These are phyloP conservation scores for Sclerotinia glacialis DNA, from an alignment of 2,329 filamentous ascomycete genomes.

Conservation along the genomic window DNA sequence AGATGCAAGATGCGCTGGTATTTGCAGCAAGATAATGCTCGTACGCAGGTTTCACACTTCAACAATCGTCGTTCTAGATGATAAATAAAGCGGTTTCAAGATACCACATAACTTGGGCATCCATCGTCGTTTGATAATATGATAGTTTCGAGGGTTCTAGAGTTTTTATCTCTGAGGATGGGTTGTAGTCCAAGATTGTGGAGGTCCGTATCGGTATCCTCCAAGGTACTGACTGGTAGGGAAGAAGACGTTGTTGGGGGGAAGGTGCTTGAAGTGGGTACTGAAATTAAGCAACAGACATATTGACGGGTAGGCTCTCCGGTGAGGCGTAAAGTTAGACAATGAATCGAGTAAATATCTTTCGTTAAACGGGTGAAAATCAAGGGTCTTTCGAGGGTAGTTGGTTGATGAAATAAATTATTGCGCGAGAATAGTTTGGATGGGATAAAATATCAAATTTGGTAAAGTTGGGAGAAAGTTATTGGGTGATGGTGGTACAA, in stretches of 20 bases:
- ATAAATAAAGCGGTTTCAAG: slow-evolving; percentile 32
- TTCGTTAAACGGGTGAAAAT: too few relatives aligned
- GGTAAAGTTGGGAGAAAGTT: not conserved
- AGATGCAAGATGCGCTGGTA: slow-evolving; percentile 25
- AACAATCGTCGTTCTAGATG: slow-evolving; percentile 35
- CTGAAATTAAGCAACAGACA: slow-evolving; percentile 15
- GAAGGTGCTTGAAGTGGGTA: slow-evolving; percentile 11
- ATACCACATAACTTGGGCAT: slow-evolving; percentile 40
- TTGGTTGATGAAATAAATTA: not conserved
- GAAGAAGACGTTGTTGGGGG: slow-evolving; percentile 1
- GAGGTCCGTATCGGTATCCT: slow-evolving; percentile 7
- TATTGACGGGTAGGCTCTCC: slow-evolving; percentile 9
- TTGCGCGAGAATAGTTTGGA: not conserved
- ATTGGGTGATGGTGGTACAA: slow-evolving; percentile 15
- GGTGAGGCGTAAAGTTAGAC: not conserved
- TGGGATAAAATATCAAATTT: not conserved
- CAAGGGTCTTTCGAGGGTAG: not conserved
- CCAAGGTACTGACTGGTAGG: not conserved
- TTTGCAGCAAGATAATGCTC: slow-evolving; percentile 29
- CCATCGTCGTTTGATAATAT: slow-evolving; percentile 34
- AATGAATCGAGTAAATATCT: not conserved
- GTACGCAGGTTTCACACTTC: slow-evolving; percentile 29
- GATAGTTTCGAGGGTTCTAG: slow-evolving; percentile 11
- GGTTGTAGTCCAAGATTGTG: not conserved
- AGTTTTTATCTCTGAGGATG: not conserved